Conservation (phyloP, 495 filamentous ascomycete genomes). For the Chlorociboria aeruginascens region DNA sequence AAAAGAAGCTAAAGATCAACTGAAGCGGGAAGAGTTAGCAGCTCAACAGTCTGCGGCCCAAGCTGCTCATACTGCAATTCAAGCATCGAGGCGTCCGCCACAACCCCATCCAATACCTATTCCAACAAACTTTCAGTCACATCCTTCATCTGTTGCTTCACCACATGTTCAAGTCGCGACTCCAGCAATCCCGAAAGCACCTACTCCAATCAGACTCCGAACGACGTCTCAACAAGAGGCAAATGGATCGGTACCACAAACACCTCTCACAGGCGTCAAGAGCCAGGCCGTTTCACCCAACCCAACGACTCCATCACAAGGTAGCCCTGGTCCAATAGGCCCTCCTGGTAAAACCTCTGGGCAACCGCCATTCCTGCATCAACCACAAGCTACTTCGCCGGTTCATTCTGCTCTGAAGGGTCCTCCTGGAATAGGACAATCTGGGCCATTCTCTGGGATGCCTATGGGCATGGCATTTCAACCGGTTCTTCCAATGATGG, state of each 20-base stretch:
- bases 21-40: conserved; percentile 34
- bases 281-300: conserved; percentile 59
- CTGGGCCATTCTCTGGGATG: conserved; percentile 12
- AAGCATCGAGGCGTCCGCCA: conserved; percentile 29
- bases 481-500: conserved; percentile 41
- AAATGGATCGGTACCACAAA: conserved; percentile 56
- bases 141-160: conserved; percentile 50
- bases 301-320: conserved; percentile 42
- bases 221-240: conserved; percentile 76
- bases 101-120: conserved; percentile 40
- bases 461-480: conserved; percentile 36
- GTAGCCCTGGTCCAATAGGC: conserved; percentile 40
- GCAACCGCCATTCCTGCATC: conserved; percentile 26
- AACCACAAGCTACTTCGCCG: conserved; percentile 30
- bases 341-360: conserved; percentile 29
- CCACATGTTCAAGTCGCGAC: conserved; percentile 70
- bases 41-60: conserved; percentile 25
- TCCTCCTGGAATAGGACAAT: conserved; percentile 31
- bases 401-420: conserved; percentile 27
- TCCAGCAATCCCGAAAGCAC: conserved; percentile 69
- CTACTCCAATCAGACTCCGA: conserved; percentile 63
- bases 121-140: conserved; percentile 35
- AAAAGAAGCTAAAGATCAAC: conserved; percentile 36
- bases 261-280: conserved; percentile 36
- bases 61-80: conserved; percentile 23